Evolutionary conservation across 2,329 filamentous ascomycete genomes (phyloP).

Genomic region (Aspergillus terreus): DNA sequence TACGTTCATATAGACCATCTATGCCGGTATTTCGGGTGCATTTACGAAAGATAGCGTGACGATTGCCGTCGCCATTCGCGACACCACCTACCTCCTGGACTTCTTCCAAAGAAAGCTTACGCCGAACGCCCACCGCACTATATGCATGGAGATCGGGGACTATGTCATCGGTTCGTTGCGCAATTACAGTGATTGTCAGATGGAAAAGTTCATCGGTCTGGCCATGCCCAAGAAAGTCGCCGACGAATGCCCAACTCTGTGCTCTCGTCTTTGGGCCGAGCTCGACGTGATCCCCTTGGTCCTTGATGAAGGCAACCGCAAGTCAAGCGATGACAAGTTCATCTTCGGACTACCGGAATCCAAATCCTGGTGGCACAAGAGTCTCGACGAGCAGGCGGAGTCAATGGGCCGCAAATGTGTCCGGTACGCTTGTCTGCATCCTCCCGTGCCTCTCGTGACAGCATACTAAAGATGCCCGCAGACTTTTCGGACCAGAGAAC

Average conservation of each 20-base stretch:
- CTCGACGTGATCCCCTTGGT: conserved; percentile 72
- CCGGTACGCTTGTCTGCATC: conserved; percentile 45
- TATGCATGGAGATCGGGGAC: conserved; percentile 51
- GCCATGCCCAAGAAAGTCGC: conserved; percentile 63
- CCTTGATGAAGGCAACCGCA: conserved; percentile 41
- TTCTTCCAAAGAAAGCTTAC: conserved; percentile 62
- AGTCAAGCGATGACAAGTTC: conserved; percentile 12
- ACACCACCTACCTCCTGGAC: conserved; percentile 71
- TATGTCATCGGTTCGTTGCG: conserved; percentile 57
- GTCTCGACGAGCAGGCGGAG: conserved; percentile 77
- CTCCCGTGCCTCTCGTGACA: background rate
- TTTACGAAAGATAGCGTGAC: conserved; percentile 45
- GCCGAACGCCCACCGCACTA: conserved; percentile 38
- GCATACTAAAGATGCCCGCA: conserved; percentile 28
- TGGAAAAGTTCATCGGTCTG: conserved; percentile 70
- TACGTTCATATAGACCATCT: conserved; percentile 32
- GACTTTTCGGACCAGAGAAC: conserved; percentile 68
- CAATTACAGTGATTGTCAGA: conserved; percentile 61
- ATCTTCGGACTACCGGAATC: conserved; percentile 25
- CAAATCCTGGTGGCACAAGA: conserved; percentile 48
- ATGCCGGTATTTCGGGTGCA: conserved; percentile 37
- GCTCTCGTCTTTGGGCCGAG: conserved; percentile 70
- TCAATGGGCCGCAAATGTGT: conserved; percentile 77
- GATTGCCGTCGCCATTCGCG: conserved; percentile 67
- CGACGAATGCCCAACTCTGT: conserved; percentile 60